Conservation (phyloP, 1,139 yeast genomes). For the Yamadazyma trypodendri region DNA sequence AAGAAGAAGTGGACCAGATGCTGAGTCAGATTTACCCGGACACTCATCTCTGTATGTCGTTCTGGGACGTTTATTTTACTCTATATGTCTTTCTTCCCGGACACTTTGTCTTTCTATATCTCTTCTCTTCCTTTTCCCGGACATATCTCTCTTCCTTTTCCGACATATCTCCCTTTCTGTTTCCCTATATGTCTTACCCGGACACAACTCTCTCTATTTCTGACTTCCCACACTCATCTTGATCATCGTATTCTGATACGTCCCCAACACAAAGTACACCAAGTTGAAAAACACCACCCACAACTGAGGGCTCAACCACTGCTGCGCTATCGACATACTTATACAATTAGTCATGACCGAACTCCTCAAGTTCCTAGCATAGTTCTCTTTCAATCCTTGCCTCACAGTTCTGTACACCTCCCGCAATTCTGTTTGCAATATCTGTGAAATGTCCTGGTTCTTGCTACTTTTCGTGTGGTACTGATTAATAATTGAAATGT, state of each 20-base stretch:
- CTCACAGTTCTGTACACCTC: conserved; percentile 4
- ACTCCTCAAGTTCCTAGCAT: conserved; percentile 57
- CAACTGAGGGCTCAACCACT: conserved; percentile 63
- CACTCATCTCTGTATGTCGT: too few relatives aligned
- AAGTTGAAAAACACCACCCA: conserved; percentile 86
- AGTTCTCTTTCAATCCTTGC: conserved; percentile 48
- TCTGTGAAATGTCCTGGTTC: neutral
- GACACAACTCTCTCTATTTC: too few relatives aligned
- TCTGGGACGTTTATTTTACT: too few relatives aligned
- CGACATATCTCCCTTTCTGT: too few relatives aligned
- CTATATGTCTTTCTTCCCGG: too few relatives aligned
- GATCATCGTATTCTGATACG: conserved; percentile 70
- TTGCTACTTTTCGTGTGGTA: conserved; percentile 17
- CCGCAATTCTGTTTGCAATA: neutral
- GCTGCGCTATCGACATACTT: conserved; percentile 71
- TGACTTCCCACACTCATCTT: too few relatives aligned
- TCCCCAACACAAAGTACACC: conserved; percentile 72
- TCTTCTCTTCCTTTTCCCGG: too few relatives aligned
- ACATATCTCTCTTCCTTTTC: too few relatives aligned
- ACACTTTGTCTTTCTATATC: too few relatives aligned
- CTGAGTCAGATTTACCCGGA: too few relatives aligned
- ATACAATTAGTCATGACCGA: conserved; percentile 66
- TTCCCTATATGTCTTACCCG: too few relatives aligned
- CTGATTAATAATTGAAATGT: conserved; percentile 49
- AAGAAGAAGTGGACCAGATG: too few relatives aligned